Evolutionary conservation across 2,329 filamentous ascomycete species (phyloP), one percentile per base, ranked within the genome.

Genomic region (Fusarium sp.): DNA sequence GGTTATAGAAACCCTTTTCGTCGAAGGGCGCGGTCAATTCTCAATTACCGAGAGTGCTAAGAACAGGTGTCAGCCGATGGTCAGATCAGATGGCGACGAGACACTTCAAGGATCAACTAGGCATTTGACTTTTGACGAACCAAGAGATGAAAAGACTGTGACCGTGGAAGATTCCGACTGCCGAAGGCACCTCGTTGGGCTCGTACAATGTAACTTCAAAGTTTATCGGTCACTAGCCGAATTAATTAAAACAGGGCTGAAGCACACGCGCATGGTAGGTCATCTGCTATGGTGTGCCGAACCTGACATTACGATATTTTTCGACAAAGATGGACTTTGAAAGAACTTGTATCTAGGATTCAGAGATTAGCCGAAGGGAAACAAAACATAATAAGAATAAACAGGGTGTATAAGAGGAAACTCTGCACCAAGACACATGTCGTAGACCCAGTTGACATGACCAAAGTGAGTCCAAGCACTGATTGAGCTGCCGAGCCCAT

Each of bases 91-190:
- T 13, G 13, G 49, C 23, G 27, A 21, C 2, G 49, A 28, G 27
- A 14, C 23, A 23, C 13, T 20, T 51, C 3, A 16, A 20, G 6
- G 32, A 21, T 21, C 18, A 51, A 34, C 32, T 23, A n/a, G 18
- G 18, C 18, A 37, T 37, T 37, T 11, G 18, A 7, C 3, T 37
- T 37, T n/a, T 37, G 9, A 8, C 13, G 5, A 6, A 8, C 7
- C 10, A 13, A n/a, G 7, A 2, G 8, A 14, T n/a, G 16, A 10
- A 11, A 18, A 34, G 16, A 37, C 9, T 37, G 18, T 0, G 0
- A 8, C 3, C 16, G 12, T 10, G 8, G 23, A 20, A 16, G 25
- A 10, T 40, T 51, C 18, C 23, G 9, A 20, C 5, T 20, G 8
- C 23, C 12, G 8, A 28, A 9, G 4, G 0, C 18, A 46, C 7